Percentiles rank a stretch among this genome's conserved stretches.
These are phyloP conservation scores for Krasilnikovozyma curviuscula DNA, from an alignment of 768 basidiomycete genomes.

Conservation along the genomic window DNA sequence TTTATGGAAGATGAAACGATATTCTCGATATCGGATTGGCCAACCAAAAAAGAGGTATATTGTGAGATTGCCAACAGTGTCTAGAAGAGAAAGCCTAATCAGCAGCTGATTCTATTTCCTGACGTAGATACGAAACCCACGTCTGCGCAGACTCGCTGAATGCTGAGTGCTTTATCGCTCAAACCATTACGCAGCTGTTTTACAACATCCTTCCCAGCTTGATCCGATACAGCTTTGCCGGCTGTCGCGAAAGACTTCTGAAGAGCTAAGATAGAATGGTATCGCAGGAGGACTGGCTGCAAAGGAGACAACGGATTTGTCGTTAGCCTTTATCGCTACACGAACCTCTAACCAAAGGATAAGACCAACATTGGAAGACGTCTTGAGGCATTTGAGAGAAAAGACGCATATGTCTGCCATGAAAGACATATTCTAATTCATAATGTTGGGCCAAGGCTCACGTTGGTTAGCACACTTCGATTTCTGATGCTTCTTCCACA, in stretches of 20 bases:
- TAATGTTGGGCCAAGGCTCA: no score
- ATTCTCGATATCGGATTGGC: slow-evolving; percentile 54
- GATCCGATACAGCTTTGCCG: slow-evolving; percentile 65
- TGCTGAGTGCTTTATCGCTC: slow-evolving; percentile 59
- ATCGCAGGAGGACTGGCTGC: slow-evolving; percentile 66
- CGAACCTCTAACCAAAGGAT: not conserved
- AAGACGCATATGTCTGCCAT: slow-evolving; percentile 61
- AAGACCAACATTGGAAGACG: slow-evolving; percentile 26
- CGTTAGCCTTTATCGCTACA: no score
- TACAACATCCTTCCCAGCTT: slow-evolving; percentile 53
- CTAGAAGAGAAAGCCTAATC: not conserved
- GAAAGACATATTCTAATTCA: slow-evolving; percentile 89
- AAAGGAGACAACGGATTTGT: not conserved
- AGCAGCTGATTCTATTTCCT: not conserved
- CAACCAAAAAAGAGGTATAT: slow-evolving; percentile 32
- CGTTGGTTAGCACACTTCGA: no score
- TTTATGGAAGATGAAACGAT: slow-evolving; percentile 49
- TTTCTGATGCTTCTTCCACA: no score
- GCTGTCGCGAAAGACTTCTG: slow-evolving; percentile 62
- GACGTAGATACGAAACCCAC: slow-evolving; percentile 28
- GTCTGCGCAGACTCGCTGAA: slow-evolving; percentile 67
- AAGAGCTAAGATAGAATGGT: slow-evolving; percentile 55
- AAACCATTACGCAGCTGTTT: slow-evolving; percentile 62
- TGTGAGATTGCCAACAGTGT: slow-evolving; percentile 4
- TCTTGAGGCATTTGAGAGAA: slow-evolving; percentile 44